phyloP scores from a whole-genome alignment of 345 rosid species.

The Aethionema arabicum region DNA sequence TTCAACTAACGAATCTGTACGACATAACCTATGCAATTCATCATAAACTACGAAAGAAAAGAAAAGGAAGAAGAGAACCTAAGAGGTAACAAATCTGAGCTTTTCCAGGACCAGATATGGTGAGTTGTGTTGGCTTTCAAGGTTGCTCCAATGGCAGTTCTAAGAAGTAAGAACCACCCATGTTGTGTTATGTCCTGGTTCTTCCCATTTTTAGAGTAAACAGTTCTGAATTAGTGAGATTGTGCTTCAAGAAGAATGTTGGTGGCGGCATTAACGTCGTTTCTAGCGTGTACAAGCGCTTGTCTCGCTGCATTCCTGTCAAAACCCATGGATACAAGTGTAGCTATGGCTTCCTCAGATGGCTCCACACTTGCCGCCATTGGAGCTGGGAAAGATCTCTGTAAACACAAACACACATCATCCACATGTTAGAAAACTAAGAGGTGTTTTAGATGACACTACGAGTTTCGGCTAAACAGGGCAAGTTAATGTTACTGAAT shows the following conservation, averaged over 20 bases:
- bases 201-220: constrained; percentile 17
- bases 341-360: constrained; percentile 62
- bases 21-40: constrained; percentile 28
- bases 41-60: constrained; percentile 18
- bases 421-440: neutral
- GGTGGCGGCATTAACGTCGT: constrained; percentile 80
- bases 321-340: constrained; percentile 85
- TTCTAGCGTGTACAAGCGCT: constrained; percentile 75
- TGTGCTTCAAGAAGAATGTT: constrained; percentile 92
- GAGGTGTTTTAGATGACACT: constrained; percentile 16
- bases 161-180: constrained; percentile 19
- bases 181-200: constrained; percentile 7
- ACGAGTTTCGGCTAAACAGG: constrained; percentile 11
- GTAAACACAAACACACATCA: constrained; percentile 13
- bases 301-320: constrained; percentile 81
- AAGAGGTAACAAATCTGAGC: neutral
- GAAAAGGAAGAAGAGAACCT: neutral
- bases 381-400: constrained; percentile 65
- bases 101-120: constrained; percentile 8
- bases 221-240: constrained; percentile 39
- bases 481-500: neutral
- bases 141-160: constrained; percentile 18
- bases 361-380: constrained; percentile 52
- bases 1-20: constrained; percentile 17
- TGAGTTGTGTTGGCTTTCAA: constrained; percentile 18